These are phyloP conservation scores for Schwanniomyces polymorphus DNA, from an alignment of 805 yeast species.

Conservation along the genomic window DNA sequence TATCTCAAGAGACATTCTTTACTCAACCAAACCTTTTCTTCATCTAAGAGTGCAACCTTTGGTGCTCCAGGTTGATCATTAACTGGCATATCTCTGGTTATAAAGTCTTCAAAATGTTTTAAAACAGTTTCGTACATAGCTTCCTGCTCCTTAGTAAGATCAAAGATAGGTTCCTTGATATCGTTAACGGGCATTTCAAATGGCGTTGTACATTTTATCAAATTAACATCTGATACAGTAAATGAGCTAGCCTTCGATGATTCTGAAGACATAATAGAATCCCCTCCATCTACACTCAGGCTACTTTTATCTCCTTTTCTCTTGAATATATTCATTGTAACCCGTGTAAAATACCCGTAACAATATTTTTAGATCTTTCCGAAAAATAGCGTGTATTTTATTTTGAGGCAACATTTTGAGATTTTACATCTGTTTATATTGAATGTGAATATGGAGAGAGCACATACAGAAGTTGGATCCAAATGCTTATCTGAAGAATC, in stretches of 20 bases:
- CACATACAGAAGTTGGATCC: not conserved
- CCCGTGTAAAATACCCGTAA: not conserved
- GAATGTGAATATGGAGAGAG: not conserved
- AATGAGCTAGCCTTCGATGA: not conserved
- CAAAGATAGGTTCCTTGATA: conserved; percentile 26
- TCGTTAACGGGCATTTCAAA: conserved; percentile 40
- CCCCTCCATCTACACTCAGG: not conserved
- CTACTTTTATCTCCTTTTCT: conserved; percentile 6
- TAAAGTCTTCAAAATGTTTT: conserved; percentile 26
- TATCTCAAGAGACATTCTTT: conserved; percentile 54
- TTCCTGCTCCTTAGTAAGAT: conserved; percentile 29
- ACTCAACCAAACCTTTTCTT: conserved; percentile 46
- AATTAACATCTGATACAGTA: conserved; percentile 12
- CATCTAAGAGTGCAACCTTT: conserved; percentile 24
- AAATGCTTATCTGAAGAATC: conserved; percentile 12
- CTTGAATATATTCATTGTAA: conserved; percentile 20
- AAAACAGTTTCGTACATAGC: conserved; percentile 29
- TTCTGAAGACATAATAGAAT: not conserved
- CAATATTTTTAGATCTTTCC: not conserved
- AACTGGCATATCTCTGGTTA: conserved; percentile 27
- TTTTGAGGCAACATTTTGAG: not conserved
- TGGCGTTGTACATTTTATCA: conserved; percentile 36
- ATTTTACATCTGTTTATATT: not conserved
- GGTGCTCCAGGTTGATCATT: conserved; percentile 23
- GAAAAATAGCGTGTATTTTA: not conserved